Percentiles rank a stretch among this genome's conserved stretches.
These are phyloP conservation scores for Crithidia expoeki DNA, from an alignment of 208 protist genomes.

Conservation along the genomic window DNA sequence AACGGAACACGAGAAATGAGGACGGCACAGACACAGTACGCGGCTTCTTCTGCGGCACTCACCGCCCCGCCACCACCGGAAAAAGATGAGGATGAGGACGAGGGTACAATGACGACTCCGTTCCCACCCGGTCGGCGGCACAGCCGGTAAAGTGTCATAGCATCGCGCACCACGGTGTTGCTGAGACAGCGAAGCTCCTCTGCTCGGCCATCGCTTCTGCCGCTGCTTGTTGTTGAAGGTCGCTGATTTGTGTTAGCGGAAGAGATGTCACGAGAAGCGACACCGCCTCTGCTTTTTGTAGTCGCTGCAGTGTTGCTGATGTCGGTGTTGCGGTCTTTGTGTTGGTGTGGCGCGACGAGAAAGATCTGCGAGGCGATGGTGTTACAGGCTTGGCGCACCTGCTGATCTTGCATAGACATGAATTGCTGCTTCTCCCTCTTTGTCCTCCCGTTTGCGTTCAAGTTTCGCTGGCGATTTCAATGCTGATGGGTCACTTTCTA, in stretches of 20 bases:
- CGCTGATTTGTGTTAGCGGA: not conserved
- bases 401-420: slow-evolving; percentile 57
- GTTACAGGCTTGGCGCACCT: slow-evolving; percentile 46
- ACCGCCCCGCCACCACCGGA: slow-evolving; percentile 15
- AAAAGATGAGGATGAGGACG: not conserved
- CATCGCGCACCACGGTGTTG: slow-evolving; percentile 34
- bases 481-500: not conserved
- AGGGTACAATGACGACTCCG: slow-evolving; percentile 28
- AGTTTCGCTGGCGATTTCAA: not conserved
- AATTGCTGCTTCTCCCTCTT: not conserved
- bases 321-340: not conserved
- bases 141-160: slow-evolving; percentile 70
- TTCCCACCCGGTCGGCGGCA: slow-evolving; percentile 44
- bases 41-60: slow-evolving; percentile 58
- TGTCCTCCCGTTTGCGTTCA: not conserved
- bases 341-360: slow-evolving; percentile 6
- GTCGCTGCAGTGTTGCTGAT: too few species aligned
- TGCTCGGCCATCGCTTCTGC: not conserved
- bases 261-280: not conserved
- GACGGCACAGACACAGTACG: slow-evolving; percentile 65
- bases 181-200: slow-evolving; percentile 29
- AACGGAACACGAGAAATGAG: slow-evolving; percentile 43
- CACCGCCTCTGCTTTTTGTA: too few species aligned
- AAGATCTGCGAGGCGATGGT: slow-evolving; percentile 57
- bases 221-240: not conserved